Base-by-base conservation (phyloP, 352 stramenopile species). In the Aphanomyces euteiches region DNA sequence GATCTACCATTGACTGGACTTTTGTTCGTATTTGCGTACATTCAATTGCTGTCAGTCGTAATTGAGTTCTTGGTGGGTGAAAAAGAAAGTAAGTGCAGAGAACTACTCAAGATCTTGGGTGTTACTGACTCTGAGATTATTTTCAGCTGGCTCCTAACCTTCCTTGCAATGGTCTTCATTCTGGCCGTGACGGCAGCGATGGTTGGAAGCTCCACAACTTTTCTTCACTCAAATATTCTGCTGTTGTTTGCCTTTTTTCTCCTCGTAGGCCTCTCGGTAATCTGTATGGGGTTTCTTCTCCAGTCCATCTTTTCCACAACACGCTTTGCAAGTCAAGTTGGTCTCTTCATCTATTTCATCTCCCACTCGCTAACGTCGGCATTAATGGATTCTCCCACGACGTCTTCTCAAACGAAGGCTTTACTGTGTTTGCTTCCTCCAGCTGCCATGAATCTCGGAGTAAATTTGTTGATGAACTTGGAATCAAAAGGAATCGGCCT, bases 81-180 rank as follows among this genome's bases (percentile, higher is more conserved):
- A 65, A 71, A 69, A 21, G 73, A 82, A 61, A 77, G 17, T 37
- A 37, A 39, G 21, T 10, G 17, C n/a, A 85, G 94, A 59, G 95
- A 98, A 69, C 84, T 91, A 5, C 90, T 98, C 78, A 80, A 88
- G 6, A 98, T 98, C 67, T 90, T 98, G 69, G 95, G 95, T 17
- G 78, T 97, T 28, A 65, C 77, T 8, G 83, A 93, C 39, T n/a
- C 28, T 6, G 60, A 77, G 54, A 77, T 91, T 17, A 73, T 90
- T 53, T n/a, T 64, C 15, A 76, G 80, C 3, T 93, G 85, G 85
- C 74, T 96, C 6, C 38, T 97, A 41, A 94, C 87, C 6, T 97
- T 97, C 56, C 7, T 92, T 3, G 67, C 75, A 37, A 75, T 93
- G 4, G 73, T 90, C 21, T 34, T 87, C 5, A n/a, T 85, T 0